A percentile compares a stretch with the other conserved stretches of the same genome.
Evolutionary conservation across 2,329 filamentous ascomycete genomes (phyloP).

Genomic region (Cladophialophora yegresii): DNA sequence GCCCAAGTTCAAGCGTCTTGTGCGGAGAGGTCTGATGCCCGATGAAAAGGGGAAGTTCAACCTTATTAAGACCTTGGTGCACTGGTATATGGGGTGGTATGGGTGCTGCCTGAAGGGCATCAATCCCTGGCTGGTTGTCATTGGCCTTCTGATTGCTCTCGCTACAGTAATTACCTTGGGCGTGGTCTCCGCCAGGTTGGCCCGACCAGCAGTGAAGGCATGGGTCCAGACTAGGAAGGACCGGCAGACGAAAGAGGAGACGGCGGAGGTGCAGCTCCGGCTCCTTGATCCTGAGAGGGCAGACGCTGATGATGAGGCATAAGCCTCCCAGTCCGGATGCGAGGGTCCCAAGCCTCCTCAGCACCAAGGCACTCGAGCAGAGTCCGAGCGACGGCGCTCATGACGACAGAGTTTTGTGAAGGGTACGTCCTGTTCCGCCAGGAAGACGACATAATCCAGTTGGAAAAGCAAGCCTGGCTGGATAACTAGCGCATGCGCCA

Average conservation of each 20-base stretch:
- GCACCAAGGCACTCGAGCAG: neutral
- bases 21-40: constrained; percentile 70
- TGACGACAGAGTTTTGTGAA: neutral
- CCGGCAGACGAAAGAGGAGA: neutral
- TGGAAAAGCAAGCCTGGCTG: neutral
- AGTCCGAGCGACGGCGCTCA: neutral
- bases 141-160: constrained; percentile 12
- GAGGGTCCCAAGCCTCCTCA: neutral
- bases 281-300: constrained; percentile 20
- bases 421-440: neutral
- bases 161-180: constrained; percentile 6
- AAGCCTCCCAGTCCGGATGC: neutral
- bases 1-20: constrained; percentile 82
- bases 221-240: constrained; percentile 8
- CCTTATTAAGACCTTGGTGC: constrained; percentile 27
- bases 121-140: constrained; percentile 27
- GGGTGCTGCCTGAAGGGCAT: constrained; percentile 27
- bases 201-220: constrained; percentile 9
- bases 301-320: constrained; percentile 17
- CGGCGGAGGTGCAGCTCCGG: constrained; percentile 20
- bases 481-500: neutral
- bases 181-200: constrained; percentile 17
- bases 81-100: constrained; percentile 27
- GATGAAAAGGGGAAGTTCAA: constrained; percentile 42
- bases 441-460: neutral